A percentile compares a stretch with the other conserved stretches of the same genome.
Evolutionary conservation across 1,284 basidiomycete species (phyloP).

Genomic region (Taiwanofungus camphoratus): DNA sequence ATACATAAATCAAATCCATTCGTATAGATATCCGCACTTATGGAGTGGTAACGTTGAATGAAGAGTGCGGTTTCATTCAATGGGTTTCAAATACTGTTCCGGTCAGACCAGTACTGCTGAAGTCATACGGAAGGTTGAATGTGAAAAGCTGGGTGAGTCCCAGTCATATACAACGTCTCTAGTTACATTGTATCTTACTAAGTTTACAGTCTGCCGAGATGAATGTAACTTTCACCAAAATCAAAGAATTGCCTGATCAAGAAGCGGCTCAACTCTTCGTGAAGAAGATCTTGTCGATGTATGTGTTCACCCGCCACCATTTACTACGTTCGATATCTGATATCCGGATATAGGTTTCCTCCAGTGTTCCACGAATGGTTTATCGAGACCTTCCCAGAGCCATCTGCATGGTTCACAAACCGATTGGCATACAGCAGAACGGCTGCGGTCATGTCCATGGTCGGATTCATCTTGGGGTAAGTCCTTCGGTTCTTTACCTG

Average conservation of each 20-base stretch:
- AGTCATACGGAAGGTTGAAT: conserved; percentile 64
- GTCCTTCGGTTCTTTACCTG: conserved; percentile 22
- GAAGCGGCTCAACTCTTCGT: conserved; percentile 59
- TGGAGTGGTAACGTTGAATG: conserved; percentile 93
- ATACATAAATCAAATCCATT: conserved; percentile 3
- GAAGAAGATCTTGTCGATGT: conserved; percentile 57
- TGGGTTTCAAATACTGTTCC: conserved; percentile 97
- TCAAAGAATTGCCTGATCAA: conserved; percentile 46
- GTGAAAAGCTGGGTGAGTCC: conserved; percentile 59
- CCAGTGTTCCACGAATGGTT: conserved; percentile 99
- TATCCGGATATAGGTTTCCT: conserved; percentile 46
- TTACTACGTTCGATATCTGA: too few species aligned
- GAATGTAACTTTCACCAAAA: conserved; percentile 45
- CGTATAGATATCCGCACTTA: conserved; percentile 88
- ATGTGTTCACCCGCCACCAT: conserved; percentile 19
- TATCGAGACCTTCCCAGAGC: conserved; percentile 93
- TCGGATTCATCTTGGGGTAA: conserved; percentile 94
- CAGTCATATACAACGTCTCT: background rate
- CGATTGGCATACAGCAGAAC: conserved; percentile 87
- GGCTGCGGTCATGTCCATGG: conserved; percentile 98
- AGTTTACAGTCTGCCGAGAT: conserved; percentile 42
- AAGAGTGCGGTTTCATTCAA: conserved; percentile 97
- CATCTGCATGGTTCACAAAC: conserved; percentile 89
- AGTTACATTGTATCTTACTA: conserved; percentile 11
- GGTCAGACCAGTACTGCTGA: conserved; percentile 73